phyloP scores from a whole-genome alignment of 2,329 filamentous ascomycete species.

The Cladosporium sp. region DNA sequence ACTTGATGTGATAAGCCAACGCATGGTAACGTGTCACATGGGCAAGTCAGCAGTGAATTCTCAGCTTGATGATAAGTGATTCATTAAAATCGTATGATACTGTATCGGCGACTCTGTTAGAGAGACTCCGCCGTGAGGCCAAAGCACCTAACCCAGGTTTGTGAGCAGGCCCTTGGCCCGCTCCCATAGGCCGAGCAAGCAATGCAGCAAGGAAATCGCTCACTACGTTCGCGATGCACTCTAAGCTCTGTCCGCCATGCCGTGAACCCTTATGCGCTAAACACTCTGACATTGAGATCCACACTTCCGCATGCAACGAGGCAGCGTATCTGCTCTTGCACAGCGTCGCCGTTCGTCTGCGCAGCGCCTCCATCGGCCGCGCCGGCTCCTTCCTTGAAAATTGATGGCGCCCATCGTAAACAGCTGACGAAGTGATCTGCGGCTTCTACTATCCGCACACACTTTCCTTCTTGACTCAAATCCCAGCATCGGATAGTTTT shows the following conservation, averaged over 20 bases:
- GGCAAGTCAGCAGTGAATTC: no score
- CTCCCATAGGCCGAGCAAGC: no score
- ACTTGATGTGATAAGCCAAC: no score
- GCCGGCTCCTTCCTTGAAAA: constrained; percentile 55
- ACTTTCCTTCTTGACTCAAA: constrained; percentile 81
- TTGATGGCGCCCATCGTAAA: constrained; percentile 78
- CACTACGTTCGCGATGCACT: neutral
- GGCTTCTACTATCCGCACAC: constrained; percentile 74
- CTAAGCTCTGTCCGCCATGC: neutral
- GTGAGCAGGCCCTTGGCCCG: neutral
- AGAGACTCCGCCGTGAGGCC: no score
- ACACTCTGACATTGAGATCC: constrained; percentile 73
- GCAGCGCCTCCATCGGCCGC: constrained; percentile 18
- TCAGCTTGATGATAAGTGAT: no score
- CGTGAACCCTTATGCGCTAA: constrained; percentile 49
- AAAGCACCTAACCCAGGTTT: no score
- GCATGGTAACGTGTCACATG: no score
- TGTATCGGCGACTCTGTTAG: neutral
- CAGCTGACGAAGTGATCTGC: constrained; percentile 80
- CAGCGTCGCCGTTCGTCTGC: constrained; percentile 38
- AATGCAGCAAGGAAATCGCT: neutral
- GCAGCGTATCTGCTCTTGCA: constrained; percentile 66
- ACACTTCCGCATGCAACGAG: constrained; percentile 85
- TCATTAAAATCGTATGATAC: neutral
- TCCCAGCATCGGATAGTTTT: constrained; percentile 95